These are phyloP conservation scores for Hydrangea macrophylla DNA, from an alignment of 148 eudicot genomes.

Conservation along the genomic window DNA sequence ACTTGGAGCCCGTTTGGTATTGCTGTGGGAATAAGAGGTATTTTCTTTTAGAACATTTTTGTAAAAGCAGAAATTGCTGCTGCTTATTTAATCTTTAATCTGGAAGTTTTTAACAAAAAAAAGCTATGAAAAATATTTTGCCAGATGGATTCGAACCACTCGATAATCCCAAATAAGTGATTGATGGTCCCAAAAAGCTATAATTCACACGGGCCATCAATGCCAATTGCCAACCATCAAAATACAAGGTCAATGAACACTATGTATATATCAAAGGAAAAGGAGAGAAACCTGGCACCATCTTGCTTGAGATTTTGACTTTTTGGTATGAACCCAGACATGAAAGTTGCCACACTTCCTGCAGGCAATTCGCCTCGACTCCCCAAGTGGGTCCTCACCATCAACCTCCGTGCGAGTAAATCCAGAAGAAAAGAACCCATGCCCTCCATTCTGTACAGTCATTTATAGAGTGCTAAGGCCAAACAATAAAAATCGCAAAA, in stretches of 20 bases:
- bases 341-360: conserved; percentile 86
- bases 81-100: too few species aligned
- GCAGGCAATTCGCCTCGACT: conserved; percentile 79
- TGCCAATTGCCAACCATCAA: too few species aligned
- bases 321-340: conserved; percentile 73
- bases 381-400: conserved; percentile 58
- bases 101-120: too few species aligned
- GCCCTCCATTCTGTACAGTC: conserved; percentile 58
- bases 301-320: conserved; percentile 82
- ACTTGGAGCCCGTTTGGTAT: too few species aligned
- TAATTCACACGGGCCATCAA: too few species aligned
- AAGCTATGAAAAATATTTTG: too few species aligned
- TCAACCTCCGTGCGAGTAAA: conserved; percentile 63
- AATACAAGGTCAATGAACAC: not conserved
- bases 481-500: not conserved
- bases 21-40: too few species aligned
- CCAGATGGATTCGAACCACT: too few species aligned
- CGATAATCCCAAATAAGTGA: too few species aligned
- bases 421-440: conserved; percentile 58
- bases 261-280: not conserved
- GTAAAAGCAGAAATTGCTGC: too few species aligned
- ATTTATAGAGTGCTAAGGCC: conserved; percentile 17
- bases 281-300: conserved; percentile 82
- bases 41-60: too few species aligned
- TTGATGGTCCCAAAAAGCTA: too few species aligned